Evolutionary conservation across 2,329 filamentous ascomycete species (phyloP).

Genomic region (Xylaria multiplex): DNA sequence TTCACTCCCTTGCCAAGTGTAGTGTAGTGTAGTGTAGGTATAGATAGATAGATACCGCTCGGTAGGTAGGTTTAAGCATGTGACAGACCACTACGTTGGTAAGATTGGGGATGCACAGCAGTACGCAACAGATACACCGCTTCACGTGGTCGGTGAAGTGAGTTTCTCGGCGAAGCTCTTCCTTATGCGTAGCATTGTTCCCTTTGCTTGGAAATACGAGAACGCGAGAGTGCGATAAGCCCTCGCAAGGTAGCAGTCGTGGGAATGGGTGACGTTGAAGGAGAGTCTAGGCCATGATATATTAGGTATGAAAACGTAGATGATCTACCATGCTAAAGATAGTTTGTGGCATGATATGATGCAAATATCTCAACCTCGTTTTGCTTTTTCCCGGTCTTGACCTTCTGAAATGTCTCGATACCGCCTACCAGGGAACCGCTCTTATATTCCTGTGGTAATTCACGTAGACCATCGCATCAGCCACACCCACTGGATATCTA

Average conservation of each 20-base stretch:
- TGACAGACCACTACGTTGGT: conserved; percentile 11
- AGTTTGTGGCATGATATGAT: not conserved
- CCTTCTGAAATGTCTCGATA: not conserved
- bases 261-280: too few species aligned
- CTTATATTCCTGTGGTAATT: not conserved
- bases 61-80: conserved; percentile 9
- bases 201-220: not conserved
- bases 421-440: not conserved
- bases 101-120: conserved; percentile 12
- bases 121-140: conserved; percentile 1
- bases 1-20: not conserved
- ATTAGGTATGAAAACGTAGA: not conserved
- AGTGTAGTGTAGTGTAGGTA: conserved; percentile 4
- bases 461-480: not conserved
- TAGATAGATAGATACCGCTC: not conserved
- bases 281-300: conserved; percentile 4
- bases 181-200: not conserved
- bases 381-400: not conserved
- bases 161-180: conserved; percentile 22
- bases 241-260: not conserved
- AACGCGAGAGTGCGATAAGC: not conserved
- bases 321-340: not conserved
- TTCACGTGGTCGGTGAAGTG: conserved; percentile 24
- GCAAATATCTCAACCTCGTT: not conserved
- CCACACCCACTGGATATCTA: not conserved